These are phyloP conservation scores for Tylopilus microsporus DNA, from an alignment of 1,284 basidiomycete species.

Conservation along the genomic window DNA sequence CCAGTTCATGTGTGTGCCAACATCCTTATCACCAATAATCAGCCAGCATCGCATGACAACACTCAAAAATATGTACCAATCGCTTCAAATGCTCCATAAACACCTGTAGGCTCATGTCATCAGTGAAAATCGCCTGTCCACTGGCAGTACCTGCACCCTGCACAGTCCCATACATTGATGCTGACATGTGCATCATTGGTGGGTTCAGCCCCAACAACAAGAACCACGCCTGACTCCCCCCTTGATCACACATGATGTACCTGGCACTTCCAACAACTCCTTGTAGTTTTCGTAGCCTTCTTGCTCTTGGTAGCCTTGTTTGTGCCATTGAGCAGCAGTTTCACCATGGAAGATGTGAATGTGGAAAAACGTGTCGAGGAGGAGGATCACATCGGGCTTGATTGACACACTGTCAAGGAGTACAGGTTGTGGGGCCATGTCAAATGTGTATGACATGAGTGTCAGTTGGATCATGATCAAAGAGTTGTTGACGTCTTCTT, in stretches of 20 bases:
- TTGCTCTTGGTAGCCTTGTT: conserved; percentile 60
- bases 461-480: conserved; percentile 99
- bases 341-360: conserved; percentile 99
- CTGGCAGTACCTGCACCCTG: conserved; percentile 52
- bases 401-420: conserved; percentile 97
- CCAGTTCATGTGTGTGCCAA: conserved; percentile 67
- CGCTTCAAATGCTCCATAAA: conserved; percentile 96
- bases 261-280: conserved; percentile 85
- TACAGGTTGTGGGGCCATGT: conserved; percentile 86
- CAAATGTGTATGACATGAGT: conserved; percentile 97
- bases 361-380: conserved; percentile 99
- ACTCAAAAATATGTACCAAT: conserved; percentile 50
- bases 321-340: conserved; percentile 95
- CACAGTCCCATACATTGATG: conserved; percentile 77
- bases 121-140: conserved; percentile 98
- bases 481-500: conserved; percentile 99
- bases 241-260: conserved; percentile 97
- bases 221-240: conserved; percentile 97
- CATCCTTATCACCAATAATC: conserved; percentile 41
- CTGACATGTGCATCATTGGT: conserved; percentile 94
- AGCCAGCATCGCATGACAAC: neutral
- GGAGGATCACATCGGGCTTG: conserved; percentile 91
- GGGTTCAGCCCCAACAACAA: conserved; percentile 95
- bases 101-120: conserved; percentile 95
- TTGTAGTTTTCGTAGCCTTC: conserved; percentile 89